phyloP scores from a whole-genome alignment of 768 basidiomycete genomes.

The Psilocybe azurescens region DNA sequence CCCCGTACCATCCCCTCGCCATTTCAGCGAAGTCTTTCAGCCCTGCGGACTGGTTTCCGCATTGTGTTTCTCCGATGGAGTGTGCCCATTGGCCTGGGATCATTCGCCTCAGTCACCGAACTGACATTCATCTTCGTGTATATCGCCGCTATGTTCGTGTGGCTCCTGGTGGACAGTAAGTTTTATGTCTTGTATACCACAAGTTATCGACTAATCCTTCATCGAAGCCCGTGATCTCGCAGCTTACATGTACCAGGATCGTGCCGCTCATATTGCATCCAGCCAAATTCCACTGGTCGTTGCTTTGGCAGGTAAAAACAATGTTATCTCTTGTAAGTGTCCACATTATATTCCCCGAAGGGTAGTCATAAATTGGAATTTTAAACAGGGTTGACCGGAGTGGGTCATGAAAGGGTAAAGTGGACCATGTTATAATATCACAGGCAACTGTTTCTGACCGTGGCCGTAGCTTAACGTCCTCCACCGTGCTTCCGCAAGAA shows the following conservation, averaged over 20 bases:
- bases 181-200: conserved; percentile 17
- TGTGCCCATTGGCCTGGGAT: conserved; percentile 45
- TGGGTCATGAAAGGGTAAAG: conserved; percentile 56
- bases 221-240: conserved; percentile 36
- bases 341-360: not conserved
- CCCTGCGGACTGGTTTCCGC: conserved; percentile 47
- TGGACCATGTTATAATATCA: not conserved
- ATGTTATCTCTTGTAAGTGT: conserved; percentile 53
- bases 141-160: conserved; percentile 46
- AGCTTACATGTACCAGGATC: conserved; percentile 39
- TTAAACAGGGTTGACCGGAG: conserved; percentile 51
- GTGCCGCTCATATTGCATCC: conserved; percentile 48
- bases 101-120: conserved; percentile 45
- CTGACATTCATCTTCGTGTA: conserved; percentile 52
- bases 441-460: not conserved
- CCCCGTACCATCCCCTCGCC: not conserved
- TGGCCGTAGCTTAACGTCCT: conserved; percentile 46
- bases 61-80: conserved; percentile 55
- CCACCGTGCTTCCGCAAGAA: conserved; percentile 49
- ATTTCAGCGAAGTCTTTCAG: conserved; percentile 37
- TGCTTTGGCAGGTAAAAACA: conserved; percentile 62
- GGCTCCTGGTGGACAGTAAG: conserved; percentile 53
- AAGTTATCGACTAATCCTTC: conserved; percentile 17
- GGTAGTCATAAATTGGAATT: not conserved
- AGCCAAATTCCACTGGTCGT: conserved; percentile 57